Evolutionary conservation across 2,329 filamentous ascomycete genomes (phyloP).

Genomic region (Botrytis galanthina): DNA sequence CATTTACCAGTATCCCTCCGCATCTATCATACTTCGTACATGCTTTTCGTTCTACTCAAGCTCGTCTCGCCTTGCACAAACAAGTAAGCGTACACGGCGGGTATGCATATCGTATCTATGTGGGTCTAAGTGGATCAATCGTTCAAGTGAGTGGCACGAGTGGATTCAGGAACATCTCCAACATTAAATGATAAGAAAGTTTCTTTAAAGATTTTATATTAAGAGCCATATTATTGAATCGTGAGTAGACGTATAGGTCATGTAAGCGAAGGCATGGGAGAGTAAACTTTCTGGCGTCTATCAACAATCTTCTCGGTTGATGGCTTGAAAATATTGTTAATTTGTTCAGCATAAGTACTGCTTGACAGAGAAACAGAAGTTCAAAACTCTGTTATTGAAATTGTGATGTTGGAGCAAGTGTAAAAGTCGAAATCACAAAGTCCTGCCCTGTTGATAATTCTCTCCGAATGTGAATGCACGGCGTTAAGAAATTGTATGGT

Average conservation of each 20-base stretch:
- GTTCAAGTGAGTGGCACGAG: not conserved
- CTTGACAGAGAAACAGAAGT: not conserved
- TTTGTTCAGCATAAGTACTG: not conserved
- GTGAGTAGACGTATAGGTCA: not conserved
- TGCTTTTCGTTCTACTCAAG: not conserved
- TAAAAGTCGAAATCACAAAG: not conserved
- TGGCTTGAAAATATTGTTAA: not conserved
- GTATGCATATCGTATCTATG: not conserved
- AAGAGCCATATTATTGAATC: not conserved
- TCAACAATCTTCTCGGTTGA: not conserved
- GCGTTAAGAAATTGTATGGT: not conserved
- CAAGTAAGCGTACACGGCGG: not conserved
- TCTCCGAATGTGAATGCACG: not conserved
- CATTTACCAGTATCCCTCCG: not conserved
- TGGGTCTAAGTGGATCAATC: not conserved
- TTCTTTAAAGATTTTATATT: not conserved
- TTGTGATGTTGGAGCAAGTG: not conserved
- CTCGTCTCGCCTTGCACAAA: not conserved
- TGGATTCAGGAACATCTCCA: not conserved
- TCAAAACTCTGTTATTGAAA: not conserved
- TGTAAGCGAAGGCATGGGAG: not conserved
- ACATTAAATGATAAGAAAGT: not conserved
- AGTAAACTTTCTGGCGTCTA: not conserved
- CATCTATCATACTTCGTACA: not conserved
- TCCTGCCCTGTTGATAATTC: not conserved